Evolutionary conservation across 805 yeast genomes (phyloP), one percentile per base, ranked within the genome.

Genomic region (Candida nitratophila): DNA sequence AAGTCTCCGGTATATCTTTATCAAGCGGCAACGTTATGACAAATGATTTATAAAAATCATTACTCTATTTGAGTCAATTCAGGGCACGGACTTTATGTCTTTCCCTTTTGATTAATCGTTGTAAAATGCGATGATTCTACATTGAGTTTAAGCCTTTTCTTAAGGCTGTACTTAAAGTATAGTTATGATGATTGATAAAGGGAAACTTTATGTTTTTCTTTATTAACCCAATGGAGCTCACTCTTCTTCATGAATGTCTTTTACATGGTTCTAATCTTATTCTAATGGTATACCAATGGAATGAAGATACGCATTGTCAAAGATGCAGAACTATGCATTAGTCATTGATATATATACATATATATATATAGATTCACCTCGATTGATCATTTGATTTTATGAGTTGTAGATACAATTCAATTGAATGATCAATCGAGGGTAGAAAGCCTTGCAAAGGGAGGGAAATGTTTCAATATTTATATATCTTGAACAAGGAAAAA

Each of bases 221-320:
- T 52, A 47, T 49, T 50, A 45, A 81, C 89, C 76, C 88, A 81
- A 83, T 82, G 89, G 88, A 82, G 89, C 89, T 83, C 79, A 82
- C 82, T 80, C 83, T 79, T 71, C 64, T 59, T 69, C 79, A 79
- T 77, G 83, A 71, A 74, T 74, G 77, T 74, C 51, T 52, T 50
- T 50, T 34, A 19, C 37, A 19, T 34, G 12, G 31, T 14, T 46
- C 44, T 45, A 45, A 48, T 47, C 46, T 47, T 52, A 62, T 56
- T 55, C 54, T 62, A 56, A 61, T 49, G 54, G 56, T 52, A 54
- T 19, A 41, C 29, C 32, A 36, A 17, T 3, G 3, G 9, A 27
- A 11, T 15, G 63, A 53, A 66, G 64, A 59, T 55, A 11, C 53
- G 86, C 76, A 73, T 74, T 66, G 85, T 82, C 87, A 69, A 71